Conservation (phyloP, 192 early-diverging fungal genomes). For the Coemansia sp. region DNA sequence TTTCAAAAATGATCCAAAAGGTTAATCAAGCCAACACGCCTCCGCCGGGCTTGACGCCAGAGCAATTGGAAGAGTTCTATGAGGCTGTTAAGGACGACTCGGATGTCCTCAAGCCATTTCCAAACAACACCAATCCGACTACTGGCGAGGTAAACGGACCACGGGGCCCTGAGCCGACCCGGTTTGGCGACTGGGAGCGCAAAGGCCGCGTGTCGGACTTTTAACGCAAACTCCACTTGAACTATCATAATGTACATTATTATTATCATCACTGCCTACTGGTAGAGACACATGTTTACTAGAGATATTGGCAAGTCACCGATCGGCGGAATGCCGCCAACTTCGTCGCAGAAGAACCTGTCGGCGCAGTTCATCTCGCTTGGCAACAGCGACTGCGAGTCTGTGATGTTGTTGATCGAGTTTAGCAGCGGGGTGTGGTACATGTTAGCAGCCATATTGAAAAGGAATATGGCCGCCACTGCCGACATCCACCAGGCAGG, state of each 20-base stretch:
- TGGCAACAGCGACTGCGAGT: constrained; percentile 51
- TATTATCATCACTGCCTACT: constrained; percentile 33
- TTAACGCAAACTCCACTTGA: constrained; percentile 22
- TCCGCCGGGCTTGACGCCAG: constrained; percentile 34
- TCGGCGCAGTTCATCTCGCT: constrained; percentile 19
- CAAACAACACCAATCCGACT: constrained; percentile 66
- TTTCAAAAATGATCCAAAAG: constrained; percentile 60
- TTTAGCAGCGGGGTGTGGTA: constrained; percentile 76
- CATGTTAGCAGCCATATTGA: constrained; percentile 79
- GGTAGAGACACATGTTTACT: constrained; percentile 73
- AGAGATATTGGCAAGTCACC: constrained; percentile 61
- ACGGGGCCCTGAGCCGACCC: constrained; percentile 76
- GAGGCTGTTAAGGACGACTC: constrained; percentile 48
- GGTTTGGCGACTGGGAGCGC: constrained; percentile 84
- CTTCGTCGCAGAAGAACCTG: constrained; percentile 32
- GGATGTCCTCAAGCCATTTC: constrained; percentile 58
- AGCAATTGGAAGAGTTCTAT: constrained; percentile 55
- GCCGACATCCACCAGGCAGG: constrained; percentile 79
- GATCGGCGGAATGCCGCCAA: constrained; percentile 52
- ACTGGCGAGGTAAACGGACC: constrained; percentile 78
- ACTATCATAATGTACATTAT: constrained; percentile 2
- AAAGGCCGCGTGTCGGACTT: constrained; percentile 77
- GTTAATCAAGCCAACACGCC: constrained; percentile 44
- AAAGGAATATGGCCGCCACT: constrained; percentile 72
- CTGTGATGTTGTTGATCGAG: constrained; percentile 75